Conservation (phyloP, 805 yeast species). For the Kazachstania africana region DNA sequence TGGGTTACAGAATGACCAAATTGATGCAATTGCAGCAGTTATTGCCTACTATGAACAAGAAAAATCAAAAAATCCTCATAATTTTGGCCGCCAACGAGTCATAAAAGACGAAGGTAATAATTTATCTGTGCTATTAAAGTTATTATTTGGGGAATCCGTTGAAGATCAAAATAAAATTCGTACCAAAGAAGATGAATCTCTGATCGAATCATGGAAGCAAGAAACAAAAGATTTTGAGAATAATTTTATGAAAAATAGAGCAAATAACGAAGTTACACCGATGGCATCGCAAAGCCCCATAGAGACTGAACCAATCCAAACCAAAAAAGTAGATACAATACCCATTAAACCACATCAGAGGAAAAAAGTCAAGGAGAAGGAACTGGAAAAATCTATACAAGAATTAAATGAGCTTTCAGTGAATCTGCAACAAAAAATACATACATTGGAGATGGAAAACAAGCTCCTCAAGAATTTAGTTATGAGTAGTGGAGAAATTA, state of each 20-base stretch:
- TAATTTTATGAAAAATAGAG: not conserved
- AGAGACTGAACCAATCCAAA: not conserved
- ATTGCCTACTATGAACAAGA: slow-evolving; percentile 53
- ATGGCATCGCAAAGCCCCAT: not conserved
- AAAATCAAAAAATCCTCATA: slow-evolving; percentile 5
- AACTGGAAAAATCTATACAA: slow-evolving; percentile 65
- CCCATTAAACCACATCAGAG: slow-evolving; percentile 28
- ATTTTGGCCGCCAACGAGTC: not conserved
- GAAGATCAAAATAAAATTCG: not conserved
- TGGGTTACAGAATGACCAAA: slow-evolving; percentile 57
- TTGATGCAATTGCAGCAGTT: slow-evolving; percentile 58
- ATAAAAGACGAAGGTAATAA: not conserved
- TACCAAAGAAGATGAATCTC: not conserved
- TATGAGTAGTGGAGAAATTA: slow-evolving; percentile 40
- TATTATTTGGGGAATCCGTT: not conserved
- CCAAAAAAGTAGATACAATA: slow-evolving; percentile 30
- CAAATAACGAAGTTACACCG: not conserved
- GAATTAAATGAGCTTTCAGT: slow-evolving; percentile 60
- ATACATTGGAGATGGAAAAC: slow-evolving; percentile 89
- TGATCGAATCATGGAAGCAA: slow-evolving; percentile 38
- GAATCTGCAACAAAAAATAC: slow-evolving; percentile 58
- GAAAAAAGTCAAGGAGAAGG: slow-evolving; percentile 86
- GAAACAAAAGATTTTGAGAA: slow-evolving; percentile 41
- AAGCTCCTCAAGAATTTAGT: slow-evolving; percentile 71
- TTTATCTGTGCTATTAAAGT: not conserved